These are phyloP conservation scores for Saccharomycopsis sp. DNA, from an alignment of 805 yeast species.

Conservation along the genomic window DNA sequence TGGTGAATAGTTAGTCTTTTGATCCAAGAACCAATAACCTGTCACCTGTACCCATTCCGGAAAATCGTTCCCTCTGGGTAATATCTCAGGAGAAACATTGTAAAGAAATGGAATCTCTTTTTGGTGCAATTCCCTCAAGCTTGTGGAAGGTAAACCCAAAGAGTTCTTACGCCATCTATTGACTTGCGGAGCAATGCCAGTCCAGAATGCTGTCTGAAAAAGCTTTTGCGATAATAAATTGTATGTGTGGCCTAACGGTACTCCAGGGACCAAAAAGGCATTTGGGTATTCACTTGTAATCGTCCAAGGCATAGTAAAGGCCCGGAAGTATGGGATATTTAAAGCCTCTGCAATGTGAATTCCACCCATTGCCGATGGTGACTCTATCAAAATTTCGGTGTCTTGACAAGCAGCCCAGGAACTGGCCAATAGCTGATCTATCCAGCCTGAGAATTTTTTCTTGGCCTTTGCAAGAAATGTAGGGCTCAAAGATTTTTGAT, in stretches of 20 bases:
- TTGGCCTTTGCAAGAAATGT: constrained; percentile 78
- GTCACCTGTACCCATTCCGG: constrained; percentile 90
- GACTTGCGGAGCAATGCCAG: constrained; percentile 81
- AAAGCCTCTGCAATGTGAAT: constrained; percentile 90
- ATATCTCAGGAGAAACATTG: constrained; percentile 76
- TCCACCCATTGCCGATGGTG: constrained; percentile 94
- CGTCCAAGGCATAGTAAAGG: constrained; percentile 98
- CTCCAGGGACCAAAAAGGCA: constrained; percentile 91
- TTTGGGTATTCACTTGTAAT: constrained; percentile 91
- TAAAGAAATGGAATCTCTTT: constrained; percentile 79
- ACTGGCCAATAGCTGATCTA: constrained; percentile 56
- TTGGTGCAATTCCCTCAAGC: constrained; percentile 62
- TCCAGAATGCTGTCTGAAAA: constrained; percentile 89
- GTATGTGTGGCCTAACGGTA: constrained; percentile 84
- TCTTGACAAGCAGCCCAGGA: constrained; percentile 86
- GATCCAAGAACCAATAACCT: constrained; percentile 90
- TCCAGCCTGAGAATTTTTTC: constrained; percentile 73
- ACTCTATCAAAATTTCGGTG: constrained; percentile 78
- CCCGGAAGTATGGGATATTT: constrained; percentile 82
- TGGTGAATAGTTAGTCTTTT: constrained; percentile 49
- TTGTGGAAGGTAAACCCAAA: constrained; percentile 60
- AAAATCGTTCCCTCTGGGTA: constrained; percentile 89
- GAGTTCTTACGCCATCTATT: constrained; percentile 77
- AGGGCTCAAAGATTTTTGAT: constrained; percentile 80
- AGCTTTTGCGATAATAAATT: constrained; percentile 86